A percentile compares a stretch with the other conserved stretches of the same genome.
Conservation (phyloP, 2,329 filamentous ascomycete genomes). For the Curvularia hawaiiensis region DNA sequence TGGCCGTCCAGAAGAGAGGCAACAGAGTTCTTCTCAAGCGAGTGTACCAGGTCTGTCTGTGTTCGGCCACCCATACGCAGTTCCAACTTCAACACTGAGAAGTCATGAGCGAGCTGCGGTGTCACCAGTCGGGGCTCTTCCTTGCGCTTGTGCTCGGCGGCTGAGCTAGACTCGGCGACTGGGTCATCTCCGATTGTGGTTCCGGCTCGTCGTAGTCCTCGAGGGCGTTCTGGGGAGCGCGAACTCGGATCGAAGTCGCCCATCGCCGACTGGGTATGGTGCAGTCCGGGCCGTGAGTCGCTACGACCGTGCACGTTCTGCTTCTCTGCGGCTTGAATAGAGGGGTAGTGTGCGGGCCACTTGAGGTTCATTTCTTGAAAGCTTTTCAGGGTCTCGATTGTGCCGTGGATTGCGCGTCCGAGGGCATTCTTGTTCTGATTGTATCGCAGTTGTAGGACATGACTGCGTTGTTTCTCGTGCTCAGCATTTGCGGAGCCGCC, state of each 20-base stretch:
- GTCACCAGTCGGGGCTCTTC: constrained; percentile 84
- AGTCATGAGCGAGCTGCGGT: constrained; percentile 92
- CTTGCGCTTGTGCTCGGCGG: constrained; percentile 64
- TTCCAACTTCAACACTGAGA: constrained; percentile 93
- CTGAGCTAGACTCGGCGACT: constrained; percentile 73
- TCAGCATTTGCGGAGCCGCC: constrained; percentile 59
- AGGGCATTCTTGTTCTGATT: constrained; percentile 89
- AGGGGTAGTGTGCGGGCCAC: constrained; percentile 96
- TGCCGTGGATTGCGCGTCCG: constrained; percentile 84
- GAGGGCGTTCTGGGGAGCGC: constrained; percentile 54
- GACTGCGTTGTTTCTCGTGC: constrained; percentile 71
- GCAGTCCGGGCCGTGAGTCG: constrained; percentile 65
- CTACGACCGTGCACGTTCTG: constrained; percentile 48
- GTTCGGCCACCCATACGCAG: constrained; percentile 85
- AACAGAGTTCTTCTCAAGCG: constrained; percentile 88
- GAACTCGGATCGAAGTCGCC: constrained; percentile 53
- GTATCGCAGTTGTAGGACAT: constrained; percentile 92
- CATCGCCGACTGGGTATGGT: constrained; percentile 66
- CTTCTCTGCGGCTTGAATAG: constrained; percentile 64
- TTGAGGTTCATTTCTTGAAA: constrained; percentile 87
- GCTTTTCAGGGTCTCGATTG: constrained; percentile 80
- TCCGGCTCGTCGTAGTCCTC: constrained; percentile 68
- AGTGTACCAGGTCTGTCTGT: constrained; percentile 91
- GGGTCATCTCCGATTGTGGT: constrained; percentile 67
- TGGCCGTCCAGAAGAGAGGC: constrained; percentile 91